Evolutionary conservation across 352 stramenopile species (phyloP).

Genomic region (Phytopythium mirpurense): DNA sequence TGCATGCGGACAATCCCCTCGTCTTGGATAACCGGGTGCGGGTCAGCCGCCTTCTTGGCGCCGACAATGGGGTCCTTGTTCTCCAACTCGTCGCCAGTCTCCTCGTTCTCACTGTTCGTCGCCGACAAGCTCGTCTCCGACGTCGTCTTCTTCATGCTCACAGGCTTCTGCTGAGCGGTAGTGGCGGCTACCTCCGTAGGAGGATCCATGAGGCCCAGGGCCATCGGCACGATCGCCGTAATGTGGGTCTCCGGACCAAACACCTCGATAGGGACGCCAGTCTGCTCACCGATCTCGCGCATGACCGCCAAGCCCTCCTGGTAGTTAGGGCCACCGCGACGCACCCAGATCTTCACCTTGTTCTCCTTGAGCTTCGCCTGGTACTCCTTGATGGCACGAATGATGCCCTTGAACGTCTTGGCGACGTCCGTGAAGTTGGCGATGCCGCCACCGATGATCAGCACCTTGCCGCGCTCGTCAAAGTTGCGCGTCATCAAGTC

Average conservation of each 20-base stretch:
- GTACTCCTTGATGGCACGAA: slow-evolving; percentile 92
- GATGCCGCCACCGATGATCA: slow-evolving; percentile 97
- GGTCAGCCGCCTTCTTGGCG: slow-evolving; percentile 18
- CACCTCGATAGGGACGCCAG: slow-evolving; percentile 92
- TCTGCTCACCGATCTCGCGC: slow-evolving; percentile 84
- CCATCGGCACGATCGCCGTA: slow-evolving; percentile 92
- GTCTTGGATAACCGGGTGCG: slow-evolving; percentile 61
- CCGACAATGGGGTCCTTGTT: slow-evolving; percentile 16
- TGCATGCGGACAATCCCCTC: slow-evolving; percentile 85
- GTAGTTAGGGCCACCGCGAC: slow-evolving; percentile 95
- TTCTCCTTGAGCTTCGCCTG: slow-evolving; percentile 89
- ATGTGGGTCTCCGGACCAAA: slow-evolving; percentile 96
- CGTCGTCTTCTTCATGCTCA: slow-evolving; percentile 16
- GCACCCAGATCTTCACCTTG: slow-evolving; percentile 93
- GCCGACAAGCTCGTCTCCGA: slow-evolving; percentile 14
- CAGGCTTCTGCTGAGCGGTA: slow-evolving; percentile 9
- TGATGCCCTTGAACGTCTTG: slow-evolving; percentile 97
- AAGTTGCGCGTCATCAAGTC: slow-evolving; percentile 93
- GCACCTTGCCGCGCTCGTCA: slow-evolving; percentile 90
- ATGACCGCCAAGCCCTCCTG: slow-evolving; percentile 94
- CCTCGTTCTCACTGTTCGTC: slow-evolving; percentile 33
- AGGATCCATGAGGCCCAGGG: slow-evolving; percentile 86
- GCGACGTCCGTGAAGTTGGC: slow-evolving; percentile 98
- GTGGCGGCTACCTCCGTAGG: slow-evolving; percentile 16
- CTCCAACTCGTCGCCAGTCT: slow-evolving; percentile 22